Conservation (phyloP, 768 basidiomycete species). For the Butyriboletus loyo region DNA sequence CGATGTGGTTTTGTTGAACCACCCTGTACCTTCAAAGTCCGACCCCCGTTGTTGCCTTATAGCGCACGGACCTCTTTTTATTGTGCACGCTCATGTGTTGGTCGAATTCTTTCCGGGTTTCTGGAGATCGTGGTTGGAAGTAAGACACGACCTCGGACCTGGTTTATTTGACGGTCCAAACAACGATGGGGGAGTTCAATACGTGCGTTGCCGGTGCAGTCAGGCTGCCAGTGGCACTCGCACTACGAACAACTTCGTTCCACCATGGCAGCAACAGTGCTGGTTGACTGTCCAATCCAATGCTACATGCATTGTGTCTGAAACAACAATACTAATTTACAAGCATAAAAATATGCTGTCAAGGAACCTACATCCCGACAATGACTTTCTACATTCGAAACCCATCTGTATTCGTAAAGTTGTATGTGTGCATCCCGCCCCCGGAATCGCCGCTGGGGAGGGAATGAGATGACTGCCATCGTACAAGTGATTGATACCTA, state of each 20-base stretch:
- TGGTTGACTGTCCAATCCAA: not conserved
- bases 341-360: slow-evolving; percentile 4
- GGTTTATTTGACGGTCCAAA: slow-evolving; percentile 36
- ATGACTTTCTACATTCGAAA: slow-evolving; percentile 10
- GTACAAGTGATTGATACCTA: slow-evolving; percentile 35
- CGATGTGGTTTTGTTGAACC: slow-evolving; percentile 39
- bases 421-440: slow-evolving; percentile 48
- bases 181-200: slow-evolving; percentile 8
- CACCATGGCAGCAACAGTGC: not conserved
- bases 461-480: slow-evolving; percentile 19
- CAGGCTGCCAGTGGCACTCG: too few relatives aligned
- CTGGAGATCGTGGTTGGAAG: slow-evolving; percentile 10
- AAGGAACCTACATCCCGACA: not conserved
- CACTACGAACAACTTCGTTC: not conserved
- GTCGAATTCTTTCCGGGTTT: slow-evolving; percentile 13
- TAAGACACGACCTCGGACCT: slow-evolving; percentile 7
- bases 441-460: slow-evolving; percentile 45
- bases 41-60: slow-evolving; percentile 30
- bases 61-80: slow-evolving; percentile 35
- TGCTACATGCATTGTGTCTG: not conserved
- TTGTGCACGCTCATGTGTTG: slow-evolving; percentile 25
- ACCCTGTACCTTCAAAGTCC: slow-evolving; percentile 38
- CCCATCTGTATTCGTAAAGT: slow-evolving; percentile 27
- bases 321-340: slow-evolving; percentile 6
- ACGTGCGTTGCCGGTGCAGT: not conserved